phyloP scores from a whole-genome alignment of 768 basidiomycete genomes.

The Clathrus columnatus region DNA sequence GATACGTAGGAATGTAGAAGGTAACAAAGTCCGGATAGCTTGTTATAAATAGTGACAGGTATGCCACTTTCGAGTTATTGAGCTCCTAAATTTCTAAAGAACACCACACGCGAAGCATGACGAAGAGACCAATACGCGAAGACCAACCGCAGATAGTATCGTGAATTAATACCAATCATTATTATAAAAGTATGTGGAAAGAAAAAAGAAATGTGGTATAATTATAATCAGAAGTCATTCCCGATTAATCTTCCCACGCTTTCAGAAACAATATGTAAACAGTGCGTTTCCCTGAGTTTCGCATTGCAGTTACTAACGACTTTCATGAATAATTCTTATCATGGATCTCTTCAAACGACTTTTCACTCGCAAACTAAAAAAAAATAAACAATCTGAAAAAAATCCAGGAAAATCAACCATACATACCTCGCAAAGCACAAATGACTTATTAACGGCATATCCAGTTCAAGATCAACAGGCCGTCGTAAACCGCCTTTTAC shows the following conservation, averaged over 20 bases:
- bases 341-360: constrained; percentile 70
- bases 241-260: not conserved
- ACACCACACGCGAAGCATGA: too few species aligned
- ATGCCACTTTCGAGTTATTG: too few species aligned
- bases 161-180: too few species aligned
- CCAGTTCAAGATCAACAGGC: constrained; percentile 31
- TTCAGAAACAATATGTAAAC: not conserved
- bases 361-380: constrained; percentile 37
- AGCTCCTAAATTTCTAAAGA: too few species aligned
- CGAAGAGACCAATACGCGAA: too few species aligned
- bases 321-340: not conserved
- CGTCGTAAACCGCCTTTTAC: constrained; percentile 42
- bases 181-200: not conserved
- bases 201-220: too few species aligned
- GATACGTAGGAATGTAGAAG: too few species aligned
- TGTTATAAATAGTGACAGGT: too few species aligned
- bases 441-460: not conserved
- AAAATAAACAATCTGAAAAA: constrained; percentile 36
- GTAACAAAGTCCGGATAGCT: too few species aligned
- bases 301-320: not conserved
- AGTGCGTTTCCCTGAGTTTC: not conserved
- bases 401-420: constrained; percentile 14
- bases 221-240: too few species aligned
- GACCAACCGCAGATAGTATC: too few species aligned
- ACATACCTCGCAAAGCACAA: constrained; percentile 24